phyloP scores from a whole-genome alignment of 2,329 filamentous ascomycete species.

The Fusarium zealandicum region DNA sequence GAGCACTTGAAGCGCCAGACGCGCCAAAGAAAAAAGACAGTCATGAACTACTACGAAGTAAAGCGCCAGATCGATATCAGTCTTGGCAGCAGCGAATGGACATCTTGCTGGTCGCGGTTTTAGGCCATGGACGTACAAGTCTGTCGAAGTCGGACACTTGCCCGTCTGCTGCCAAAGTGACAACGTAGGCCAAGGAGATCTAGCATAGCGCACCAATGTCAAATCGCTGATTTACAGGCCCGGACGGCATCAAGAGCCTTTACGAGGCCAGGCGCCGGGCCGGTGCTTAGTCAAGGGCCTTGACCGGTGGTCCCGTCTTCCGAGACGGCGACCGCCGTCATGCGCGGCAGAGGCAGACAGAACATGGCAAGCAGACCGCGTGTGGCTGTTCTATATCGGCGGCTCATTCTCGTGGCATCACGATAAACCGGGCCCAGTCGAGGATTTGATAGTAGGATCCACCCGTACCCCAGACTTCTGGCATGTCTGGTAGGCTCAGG shows the following conservation, averaged over 20 bases:
- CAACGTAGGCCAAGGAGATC: background rate
- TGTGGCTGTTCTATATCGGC: conserved; percentile 24
- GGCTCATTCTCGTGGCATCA: conserved; percentile 31
- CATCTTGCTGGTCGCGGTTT: conserved; percentile 9
- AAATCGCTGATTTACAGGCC: conserved; percentile 26
- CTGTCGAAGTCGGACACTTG: conserved; percentile 1
- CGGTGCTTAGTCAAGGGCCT: conserved; percentile 21
- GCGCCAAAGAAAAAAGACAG: conserved; percentile 8
- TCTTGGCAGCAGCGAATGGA: conserved; percentile 12
- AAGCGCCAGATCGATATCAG: background rate
- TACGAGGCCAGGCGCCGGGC: conserved; percentile 26
- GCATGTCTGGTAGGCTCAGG: conserved; percentile 2
- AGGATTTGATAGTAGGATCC: conserved; percentile 12
- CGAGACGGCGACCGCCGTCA: conserved; percentile 24
- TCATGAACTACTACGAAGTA: background rate
- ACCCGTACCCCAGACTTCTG: conserved; percentile 26
- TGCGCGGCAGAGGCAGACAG: conserved; percentile 15
- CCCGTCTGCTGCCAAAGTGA: background rate
- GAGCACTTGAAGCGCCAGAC: conserved; percentile 8
- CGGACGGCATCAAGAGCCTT: conserved; percentile 5
- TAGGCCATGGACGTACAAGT: background rate
- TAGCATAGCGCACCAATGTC: background rate
- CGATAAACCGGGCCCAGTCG: conserved; percentile 13
- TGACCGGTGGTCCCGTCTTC: conserved; percentile 11
- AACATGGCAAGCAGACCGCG: conserved; percentile 1